phyloP scores from a whole-genome alignment of 768 basidiomycete genomes.

The Lentinula edodes region DNA sequence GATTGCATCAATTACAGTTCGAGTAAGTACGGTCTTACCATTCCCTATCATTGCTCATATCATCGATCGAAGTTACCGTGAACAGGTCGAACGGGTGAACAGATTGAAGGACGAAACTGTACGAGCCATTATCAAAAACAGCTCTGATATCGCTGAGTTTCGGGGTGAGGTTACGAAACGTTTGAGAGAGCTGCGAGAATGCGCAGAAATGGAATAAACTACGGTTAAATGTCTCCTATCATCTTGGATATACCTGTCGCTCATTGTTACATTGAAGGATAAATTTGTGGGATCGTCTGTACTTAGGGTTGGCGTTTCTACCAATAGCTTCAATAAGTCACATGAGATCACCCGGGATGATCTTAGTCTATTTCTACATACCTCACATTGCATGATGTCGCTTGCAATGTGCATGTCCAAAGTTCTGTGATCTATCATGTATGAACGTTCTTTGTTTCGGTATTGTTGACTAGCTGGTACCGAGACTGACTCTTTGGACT shows the following conservation, averaged over 20 bases:
- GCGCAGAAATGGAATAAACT: constrained; percentile 50
- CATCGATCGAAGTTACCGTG: constrained; percentile 52
- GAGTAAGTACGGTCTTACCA: constrained; percentile 34
- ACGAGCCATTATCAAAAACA: constrained; percentile 77
- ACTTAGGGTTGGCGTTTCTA: background rate
- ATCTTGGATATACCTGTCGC: background rate
- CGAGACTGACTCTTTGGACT: background rate
- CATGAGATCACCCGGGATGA: too few species aligned
- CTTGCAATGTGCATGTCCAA: too few species aligned
- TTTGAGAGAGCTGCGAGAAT: constrained; percentile 61
- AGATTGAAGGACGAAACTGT: constrained; percentile 76
- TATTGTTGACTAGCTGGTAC: background rate
- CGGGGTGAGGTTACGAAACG: constrained; percentile 73
- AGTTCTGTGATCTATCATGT: too few species aligned
- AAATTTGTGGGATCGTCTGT: background rate
- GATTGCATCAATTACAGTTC: constrained; percentile 72
- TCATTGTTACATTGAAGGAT: background rate
- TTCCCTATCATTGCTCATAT: background rate
- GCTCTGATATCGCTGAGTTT: constrained; percentile 77
- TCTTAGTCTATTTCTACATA: too few species aligned
- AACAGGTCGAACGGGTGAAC: constrained; percentile 71
- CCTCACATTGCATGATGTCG: too few species aligned
- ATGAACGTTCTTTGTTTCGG: background rate
- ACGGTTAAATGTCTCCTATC: background rate
- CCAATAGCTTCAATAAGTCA: background rate